Conservation (phyloP, 2,329 filamentous ascomycete genomes). For the Sporothrix curviconia region DNA sequence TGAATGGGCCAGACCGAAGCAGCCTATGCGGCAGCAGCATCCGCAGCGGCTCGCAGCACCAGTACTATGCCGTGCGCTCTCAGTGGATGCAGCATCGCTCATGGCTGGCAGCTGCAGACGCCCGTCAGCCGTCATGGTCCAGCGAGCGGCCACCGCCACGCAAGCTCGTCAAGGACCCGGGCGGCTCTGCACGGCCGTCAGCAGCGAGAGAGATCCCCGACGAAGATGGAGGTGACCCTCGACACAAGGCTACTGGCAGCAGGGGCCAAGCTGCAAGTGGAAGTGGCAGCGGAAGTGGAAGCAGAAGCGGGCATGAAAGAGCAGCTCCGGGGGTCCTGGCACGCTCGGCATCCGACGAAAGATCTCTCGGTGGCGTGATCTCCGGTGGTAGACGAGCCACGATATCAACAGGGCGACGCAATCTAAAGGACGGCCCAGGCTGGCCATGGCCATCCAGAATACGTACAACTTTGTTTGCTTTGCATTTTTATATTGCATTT, state of each 20-base stretch:
- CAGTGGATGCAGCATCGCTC: constrained; percentile 12
- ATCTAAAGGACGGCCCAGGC: no score
- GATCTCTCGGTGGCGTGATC: constrained; percentile 16
- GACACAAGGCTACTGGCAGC: background rate
- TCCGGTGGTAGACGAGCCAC: constrained; percentile 3
- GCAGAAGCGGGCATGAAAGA: background rate
- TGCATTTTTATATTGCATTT: background rate
- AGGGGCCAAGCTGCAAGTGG: background rate
- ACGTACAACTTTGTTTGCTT: background rate
- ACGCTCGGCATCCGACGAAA: constrained; percentile 14
- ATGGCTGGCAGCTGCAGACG: constrained; percentile 23
- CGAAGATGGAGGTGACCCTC: background rate
- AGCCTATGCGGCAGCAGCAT: constrained; percentile 8
- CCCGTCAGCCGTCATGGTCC: constrained; percentile 23
- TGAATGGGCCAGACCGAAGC: constrained; percentile 9
- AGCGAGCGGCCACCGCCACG: constrained; percentile 15
- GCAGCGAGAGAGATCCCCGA: constrained; percentile 17
- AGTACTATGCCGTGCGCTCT: background rate
- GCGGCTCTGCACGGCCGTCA: constrained; percentile 18
- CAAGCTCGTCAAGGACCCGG: constrained; percentile 23
- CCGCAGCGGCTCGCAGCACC: background rate
- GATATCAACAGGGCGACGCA: no score
- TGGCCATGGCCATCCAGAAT: no score
- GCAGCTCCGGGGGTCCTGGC: background rate
- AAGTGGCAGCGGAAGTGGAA: background rate